Evolutionary conservation across 1,284 basidiomycete genomes (phyloP), one percentile per base, ranked within the genome.

Genomic region (Trametes pubescens): DNA sequence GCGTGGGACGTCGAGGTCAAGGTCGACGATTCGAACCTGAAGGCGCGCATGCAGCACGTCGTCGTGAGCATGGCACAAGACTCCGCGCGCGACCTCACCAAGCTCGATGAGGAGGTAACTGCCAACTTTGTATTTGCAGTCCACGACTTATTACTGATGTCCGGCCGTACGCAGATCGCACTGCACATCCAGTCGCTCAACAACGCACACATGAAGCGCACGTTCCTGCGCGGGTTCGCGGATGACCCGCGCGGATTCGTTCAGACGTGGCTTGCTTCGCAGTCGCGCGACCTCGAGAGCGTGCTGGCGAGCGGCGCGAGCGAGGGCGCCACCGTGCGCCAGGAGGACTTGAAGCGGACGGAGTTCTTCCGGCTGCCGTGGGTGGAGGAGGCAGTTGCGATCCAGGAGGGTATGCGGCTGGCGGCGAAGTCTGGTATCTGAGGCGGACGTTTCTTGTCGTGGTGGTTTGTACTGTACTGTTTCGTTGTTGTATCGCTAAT

Each of bases 1-100:
- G 94, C 90, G 0, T 98, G 89, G 82, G 96, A 98, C 73, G 87
- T 97, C 24, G 94, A 97, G 61, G 79, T 98, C 22, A 96, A 95
- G 74, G 85, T 93, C 73, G 96, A 98, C 72, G 96, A 98, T 74
- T 82, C 86, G 13, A 77, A 78, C 0, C 76, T 93, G 63, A 96
- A 95, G 77, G 84, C 81, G 59, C 88, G 90, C 66, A 93, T 95
- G 89, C 83, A 82, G 59, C 78, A 86, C 2, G 88, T 92, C n/a
- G 83, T 92, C 37, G 78, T 92, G n/a, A 85, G 85, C 66, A 84
- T 90, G 57, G 91, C 87, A 68, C 87, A 89, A 56, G 89, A 92
- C 64, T 88, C 86, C 48, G 80, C 83, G 4, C 85, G 87, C 64
- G 87, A 90, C 63, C 81, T 98, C 32, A 76, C 84, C 29, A 90